Evolutionary conservation across 2,329 filamentous ascomycete species (phyloP).

Genomic region (Phoma herbarum): DNA sequence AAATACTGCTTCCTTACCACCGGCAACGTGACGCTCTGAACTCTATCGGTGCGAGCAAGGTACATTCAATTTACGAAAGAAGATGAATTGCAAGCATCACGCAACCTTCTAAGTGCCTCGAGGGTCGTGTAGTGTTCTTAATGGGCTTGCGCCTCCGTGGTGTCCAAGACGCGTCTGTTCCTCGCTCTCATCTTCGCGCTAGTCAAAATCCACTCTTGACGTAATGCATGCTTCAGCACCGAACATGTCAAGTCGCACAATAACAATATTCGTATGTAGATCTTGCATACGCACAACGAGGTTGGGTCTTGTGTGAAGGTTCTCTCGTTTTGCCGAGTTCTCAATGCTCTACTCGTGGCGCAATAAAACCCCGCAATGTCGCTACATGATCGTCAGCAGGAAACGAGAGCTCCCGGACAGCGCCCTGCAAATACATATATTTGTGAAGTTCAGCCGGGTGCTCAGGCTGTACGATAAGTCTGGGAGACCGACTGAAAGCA

Average conservation of each 20-base stretch:
- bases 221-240: not conserved
- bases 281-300: not conserved
- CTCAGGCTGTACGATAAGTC: slow-evolving; percentile 1
- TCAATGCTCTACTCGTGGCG: slow-evolving; percentile 8
- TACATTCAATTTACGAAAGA: no score
- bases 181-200: not conserved
- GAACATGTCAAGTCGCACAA: not conserved
- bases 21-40: not conserved
- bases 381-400: slow-evolving; percentile 12
- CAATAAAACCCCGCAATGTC: slow-evolving; percentile 32
- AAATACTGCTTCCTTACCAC: not conserved
- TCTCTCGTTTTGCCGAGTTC: slow-evolving; percentile 4
- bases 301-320: not conserved
- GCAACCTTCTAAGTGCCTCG: not conserved
- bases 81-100: not conserved
- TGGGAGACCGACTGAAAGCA: not conserved
- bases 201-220: not conserved
- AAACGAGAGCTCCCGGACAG: not conserved
- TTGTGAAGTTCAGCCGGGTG: not conserved
- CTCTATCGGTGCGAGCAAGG: no score
- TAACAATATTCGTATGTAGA: no score
- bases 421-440: not conserved
- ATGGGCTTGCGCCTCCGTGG: not conserved
- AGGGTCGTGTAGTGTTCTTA: not conserved
- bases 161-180: not conserved